A percentile compares a stretch with the other conserved stretches of the same genome.
These are phyloP conservation scores for Panellus pusillus DNA, from an alignment of 768 basidiomycete species.

Conservation along the genomic window DNA sequence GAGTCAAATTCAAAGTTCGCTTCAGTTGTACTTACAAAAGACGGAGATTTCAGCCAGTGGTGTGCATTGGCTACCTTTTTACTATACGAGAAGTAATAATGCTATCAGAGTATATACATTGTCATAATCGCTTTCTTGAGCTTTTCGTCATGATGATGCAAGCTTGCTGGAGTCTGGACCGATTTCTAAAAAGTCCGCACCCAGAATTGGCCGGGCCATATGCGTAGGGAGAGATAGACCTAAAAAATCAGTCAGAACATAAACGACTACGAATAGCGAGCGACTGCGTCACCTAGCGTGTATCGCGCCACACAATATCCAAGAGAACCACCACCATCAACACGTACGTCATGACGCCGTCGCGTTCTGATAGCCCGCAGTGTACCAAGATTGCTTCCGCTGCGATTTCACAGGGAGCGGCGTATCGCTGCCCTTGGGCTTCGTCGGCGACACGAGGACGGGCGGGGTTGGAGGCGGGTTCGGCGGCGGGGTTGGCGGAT, in stretches of 20 bases:
- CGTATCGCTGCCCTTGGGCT: conserved; percentile 16
- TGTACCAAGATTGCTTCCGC: conserved; percentile 22
- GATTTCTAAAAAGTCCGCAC: too few relatives aligned
- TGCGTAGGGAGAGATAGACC: not conserved
- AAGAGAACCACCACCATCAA: not conserved
- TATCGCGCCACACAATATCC: conserved; percentile 5
- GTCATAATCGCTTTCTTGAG: too few relatives aligned
- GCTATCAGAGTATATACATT: too few relatives aligned
- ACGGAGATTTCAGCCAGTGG: too few relatives aligned
- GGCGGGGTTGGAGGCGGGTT: conserved; percentile 9
- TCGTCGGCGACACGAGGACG: conserved; percentile 9
- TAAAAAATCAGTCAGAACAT: too few relatives aligned
- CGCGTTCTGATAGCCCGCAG: conserved; percentile 10
- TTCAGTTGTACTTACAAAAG: too few relatives aligned
- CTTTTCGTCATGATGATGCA: too few relatives aligned
- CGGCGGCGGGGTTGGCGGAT: not conserved
- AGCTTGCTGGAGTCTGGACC: too few relatives aligned
- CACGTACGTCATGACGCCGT: not conserved
- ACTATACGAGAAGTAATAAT: too few relatives aligned
- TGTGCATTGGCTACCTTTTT: too few relatives aligned
- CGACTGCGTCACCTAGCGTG: conserved; percentile 19
- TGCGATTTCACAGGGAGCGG: conserved; percentile 21
- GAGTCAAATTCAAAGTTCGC: too few relatives aligned
- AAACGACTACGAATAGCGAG: not conserved
- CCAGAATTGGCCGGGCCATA: too few relatives aligned